Base-by-base conservation (phyloP, 805 yeast species). In the Ogataea dorogensis region DNA sequence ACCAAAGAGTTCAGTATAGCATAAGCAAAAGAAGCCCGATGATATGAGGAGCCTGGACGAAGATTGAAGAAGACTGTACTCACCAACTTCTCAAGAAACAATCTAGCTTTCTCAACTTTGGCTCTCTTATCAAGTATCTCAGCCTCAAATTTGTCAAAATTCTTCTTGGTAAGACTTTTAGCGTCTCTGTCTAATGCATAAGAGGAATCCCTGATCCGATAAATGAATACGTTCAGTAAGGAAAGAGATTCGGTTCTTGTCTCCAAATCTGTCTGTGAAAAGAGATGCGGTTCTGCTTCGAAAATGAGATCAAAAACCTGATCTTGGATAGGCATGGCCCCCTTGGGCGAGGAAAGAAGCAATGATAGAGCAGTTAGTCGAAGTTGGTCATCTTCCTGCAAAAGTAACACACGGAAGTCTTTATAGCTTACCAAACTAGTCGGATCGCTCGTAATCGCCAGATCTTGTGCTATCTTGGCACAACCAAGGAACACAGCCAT, bases 231-330 rank as follows among this genome's bases (percentile, higher is more conserved):
- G 36, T 81, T 71, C 38, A 88, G 59, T 12, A 75, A 51, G 3
- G 91, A 78, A 17, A 68, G 66, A 33, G 85, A 76, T 29, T 75
- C 79, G 44, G 79, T 80, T 51, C 96, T 67, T 1, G 75, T 67
- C 42, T 83, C 89, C 11, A 86, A 68, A 38, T 81, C 77, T 13
- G 73, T 66, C 40, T 85, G 94, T n/a, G 72, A 66, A 39, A 82
- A 70, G 43, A 80, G 68, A 4, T 71, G 59, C 19, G 72, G 73
- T 4, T 81, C 50, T 19, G 70, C 60, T 0, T 64, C 53, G 24
- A 58, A 47, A 0, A 88, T 46, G 1, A 73, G 49, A 0, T 65
- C 63, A 38, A 73, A 73, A 0, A 75, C 64, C 17, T 55, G 55
- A 1, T 60, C 31, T 1, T 75, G 67, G 2, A 89, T 68, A 0